A percentile compares a stretch with the other conserved stretches of the same genome.
These are phyloP conservation scores for Lathyrus aphaca DNA, from an alignment of 306 rosid genomes.

Conservation along the genomic window DNA sequence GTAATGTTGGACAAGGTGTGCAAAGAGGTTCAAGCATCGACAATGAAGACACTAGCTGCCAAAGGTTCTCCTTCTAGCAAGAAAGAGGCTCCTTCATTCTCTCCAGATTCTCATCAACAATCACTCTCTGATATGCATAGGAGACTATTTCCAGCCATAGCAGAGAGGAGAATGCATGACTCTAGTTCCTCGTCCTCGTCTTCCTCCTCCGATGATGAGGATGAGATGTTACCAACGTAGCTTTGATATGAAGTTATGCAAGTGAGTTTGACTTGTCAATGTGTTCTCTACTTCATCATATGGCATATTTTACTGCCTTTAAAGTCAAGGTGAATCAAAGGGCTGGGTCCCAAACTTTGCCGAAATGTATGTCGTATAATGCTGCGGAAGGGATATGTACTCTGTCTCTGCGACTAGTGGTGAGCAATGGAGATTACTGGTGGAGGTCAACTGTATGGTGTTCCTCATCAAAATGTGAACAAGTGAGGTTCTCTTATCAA, in stretches of 20 bases:
- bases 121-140: conserved; percentile 45
- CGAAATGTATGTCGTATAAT: conserved; percentile 16
- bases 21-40: conserved; percentile 55
- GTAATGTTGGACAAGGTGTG: conserved; percentile 74
- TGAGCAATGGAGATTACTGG: conserved; percentile 20
- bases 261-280: conserved; percentile 22
- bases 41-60: conserved; percentile 14
- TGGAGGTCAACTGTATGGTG: neutral
- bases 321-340: conserved; percentile 6
- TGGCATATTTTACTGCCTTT: conserved; percentile 11
- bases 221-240: conserved; percentile 49
- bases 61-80: conserved; percentile 38
- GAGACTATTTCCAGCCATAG: conserved; percentile 74
- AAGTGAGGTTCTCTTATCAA: neutral
- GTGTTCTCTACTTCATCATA: conserved; percentile 1
- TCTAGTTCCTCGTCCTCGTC: conserved; percentile 43
- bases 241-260: conserved; percentile 28
- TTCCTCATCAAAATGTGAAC: conserved; percentile 26
- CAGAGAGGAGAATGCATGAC: conserved; percentile 53
- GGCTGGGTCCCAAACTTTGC: neutral
- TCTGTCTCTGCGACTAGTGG: neutral
- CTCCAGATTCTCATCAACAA: conserved; percentile 40
- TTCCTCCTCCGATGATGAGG: conserved; percentile 51
- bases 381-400: conserved; percentile 20
- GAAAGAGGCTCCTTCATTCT: conserved; percentile 48